Evolutionary conservation across 192 early-diverging fungal genomes (phyloP), one percentile per base, ranked within the genome.

Genomic region (Coemansia sp.): DNA sequence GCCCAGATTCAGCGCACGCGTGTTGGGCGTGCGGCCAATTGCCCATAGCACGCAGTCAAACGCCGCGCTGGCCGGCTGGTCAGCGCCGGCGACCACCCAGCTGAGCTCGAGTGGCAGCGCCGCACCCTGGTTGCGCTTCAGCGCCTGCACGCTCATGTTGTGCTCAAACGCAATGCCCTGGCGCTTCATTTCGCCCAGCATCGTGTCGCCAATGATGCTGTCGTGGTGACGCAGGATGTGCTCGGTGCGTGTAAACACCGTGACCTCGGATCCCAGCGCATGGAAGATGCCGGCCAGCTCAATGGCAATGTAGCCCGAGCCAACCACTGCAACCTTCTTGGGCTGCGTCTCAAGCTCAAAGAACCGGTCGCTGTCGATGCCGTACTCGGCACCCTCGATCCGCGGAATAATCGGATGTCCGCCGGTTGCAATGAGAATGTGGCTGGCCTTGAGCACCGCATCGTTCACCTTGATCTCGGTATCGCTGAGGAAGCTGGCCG

Each of bases 261-360:
- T 89, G 27, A 89, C 87, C 22, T 93, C 76, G 2, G 88, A 70
- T 42, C 97, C 97, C n/a, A 97, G 80, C 29, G 85, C 75, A 50
- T 88, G 71, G 75, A 97, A 93, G 53, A 99, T 90, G 28, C 94
- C 92, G 7, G 92, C 94, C 8, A 99, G 76, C 65, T 99, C 97
- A 43, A 99, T 75, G 53, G 90, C 97, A 74, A 99, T 99, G 68
- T 99, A 99, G 2, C 95, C 92, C 8, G 91, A 89, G 22, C 91
- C 91, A 20, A 89, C 84, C 20, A 93, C 85, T 30, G 85, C 82
- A n/a, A 95, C 90, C 67, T 87, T 84, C 79, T 94, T 92, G 42
- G 96, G 96, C 69, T 92, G 83, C 25, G 87, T 53, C 53, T 92
- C 86, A 32, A 99, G 79, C 27, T 93, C 89, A 81, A 99, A 99